phyloP scores from a whole-genome alignment of 345 rosid species.

The Murraya paniculata region DNA sequence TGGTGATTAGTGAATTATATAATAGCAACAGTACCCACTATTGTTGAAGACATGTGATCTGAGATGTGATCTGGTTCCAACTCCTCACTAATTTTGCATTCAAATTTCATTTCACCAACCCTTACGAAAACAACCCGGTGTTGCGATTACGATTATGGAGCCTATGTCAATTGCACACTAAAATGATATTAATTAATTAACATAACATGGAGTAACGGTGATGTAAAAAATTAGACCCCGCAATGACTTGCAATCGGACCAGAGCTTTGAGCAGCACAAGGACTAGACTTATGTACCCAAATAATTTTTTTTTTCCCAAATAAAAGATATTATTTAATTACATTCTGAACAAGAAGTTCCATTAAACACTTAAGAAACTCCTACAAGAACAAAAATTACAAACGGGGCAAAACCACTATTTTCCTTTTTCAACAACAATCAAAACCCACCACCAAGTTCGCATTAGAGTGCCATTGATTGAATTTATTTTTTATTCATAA shows the following conservation, averaged over 20 bases:
- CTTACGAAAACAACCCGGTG: background rate
- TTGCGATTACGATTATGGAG: background rate
- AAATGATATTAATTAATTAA: background rate
- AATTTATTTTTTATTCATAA: constrained; percentile 20
- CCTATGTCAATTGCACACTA: no score
- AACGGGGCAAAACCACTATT: constrained; percentile 9
- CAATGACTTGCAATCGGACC: background rate
- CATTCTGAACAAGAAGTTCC: constrained; percentile 14
- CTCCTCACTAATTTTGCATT: background rate
- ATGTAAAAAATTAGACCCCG: background rate
- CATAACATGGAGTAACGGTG: background rate
- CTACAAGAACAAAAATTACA: constrained; percentile 19
- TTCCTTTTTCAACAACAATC: constrained; percentile 12
- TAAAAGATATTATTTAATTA: constrained; percentile 26
- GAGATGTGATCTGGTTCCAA: background rate
- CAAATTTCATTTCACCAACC: background rate
- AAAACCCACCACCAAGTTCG: constrained; percentile 18
- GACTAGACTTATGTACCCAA: background rate
- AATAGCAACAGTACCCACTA: background rate
- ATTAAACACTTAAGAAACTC: constrained; percentile 10
- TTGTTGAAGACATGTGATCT: background rate
- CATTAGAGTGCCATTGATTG: constrained; percentile 17
- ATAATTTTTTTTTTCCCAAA: background rate
- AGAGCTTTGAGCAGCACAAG: no score
- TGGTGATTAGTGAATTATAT: background rate